Evolutionary conservation across 139 green algal genomes (phyloP).

Genomic region (Astrephomene gubernaculifera): DNA sequence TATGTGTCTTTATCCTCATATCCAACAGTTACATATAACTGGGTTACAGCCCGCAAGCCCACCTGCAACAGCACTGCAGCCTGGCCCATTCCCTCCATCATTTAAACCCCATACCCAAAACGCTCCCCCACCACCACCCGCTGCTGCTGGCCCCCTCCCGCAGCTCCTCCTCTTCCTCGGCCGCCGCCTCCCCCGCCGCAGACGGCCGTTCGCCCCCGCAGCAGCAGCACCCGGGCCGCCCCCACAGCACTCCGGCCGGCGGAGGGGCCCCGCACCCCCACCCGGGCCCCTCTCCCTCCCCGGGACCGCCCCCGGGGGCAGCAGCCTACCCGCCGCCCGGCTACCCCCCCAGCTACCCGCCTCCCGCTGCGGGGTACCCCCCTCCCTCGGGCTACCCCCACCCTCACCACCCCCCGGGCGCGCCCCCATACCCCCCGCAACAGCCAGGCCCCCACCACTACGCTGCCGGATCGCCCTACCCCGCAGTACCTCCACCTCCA

Average conservation of each 20-base stretch:
- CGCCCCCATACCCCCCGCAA: neutral
- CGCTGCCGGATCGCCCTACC: no score
- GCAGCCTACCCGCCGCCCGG: slow-evolving; percentile 4
- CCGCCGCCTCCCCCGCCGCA: neutral
- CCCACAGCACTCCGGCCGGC: neutral
- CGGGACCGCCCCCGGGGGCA: neutral
- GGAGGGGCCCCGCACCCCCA: slow-evolving; percentile 7
- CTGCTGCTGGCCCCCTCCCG: neutral
- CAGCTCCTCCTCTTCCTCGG: neutral
- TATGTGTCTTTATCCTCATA: no score
- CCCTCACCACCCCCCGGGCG: slow-evolving; percentile 2
- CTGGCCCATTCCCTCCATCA: no score
- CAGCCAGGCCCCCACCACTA: no score
- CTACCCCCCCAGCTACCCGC: slow-evolving; percentile 13
- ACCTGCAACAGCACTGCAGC: no score
- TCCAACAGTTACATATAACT: no score
- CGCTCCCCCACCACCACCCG: neutral
- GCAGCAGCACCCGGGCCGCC: neutral
- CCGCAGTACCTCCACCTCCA: neutral
- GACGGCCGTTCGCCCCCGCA: neutral
- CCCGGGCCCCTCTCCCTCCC: slow-evolving; percentile 1
- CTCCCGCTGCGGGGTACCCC: no score
- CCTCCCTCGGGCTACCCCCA: no score
- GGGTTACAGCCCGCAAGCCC: no score
- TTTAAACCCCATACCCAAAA: no score